phyloP scores from a whole-genome alignment of 2,329 filamentous ascomycete species.

The Fusarium austroafricanum region DNA sequence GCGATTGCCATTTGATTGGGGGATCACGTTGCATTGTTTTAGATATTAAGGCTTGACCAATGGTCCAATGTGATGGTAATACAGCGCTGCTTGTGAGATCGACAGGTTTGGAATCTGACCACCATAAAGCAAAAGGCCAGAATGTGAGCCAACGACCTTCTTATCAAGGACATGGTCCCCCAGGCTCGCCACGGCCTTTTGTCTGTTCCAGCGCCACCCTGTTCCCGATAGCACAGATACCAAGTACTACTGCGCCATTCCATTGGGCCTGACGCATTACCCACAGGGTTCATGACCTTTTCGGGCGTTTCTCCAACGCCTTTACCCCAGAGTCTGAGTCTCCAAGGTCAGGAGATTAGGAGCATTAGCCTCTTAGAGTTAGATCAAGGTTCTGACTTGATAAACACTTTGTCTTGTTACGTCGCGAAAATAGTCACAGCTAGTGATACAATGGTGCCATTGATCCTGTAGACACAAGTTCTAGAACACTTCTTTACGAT shows the following conservation, averaged over 20 bases:
- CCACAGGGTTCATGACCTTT: not conserved
- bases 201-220: conserved; percentile 17
- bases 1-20: not conserved
- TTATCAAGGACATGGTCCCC: conserved; percentile 21
- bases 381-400: not conserved
- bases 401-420: not conserved
- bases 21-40: not conserved
- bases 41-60: not conserved
- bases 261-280: not conserved
- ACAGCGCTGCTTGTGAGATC: not conserved
- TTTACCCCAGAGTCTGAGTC: conserved; percentile 25
- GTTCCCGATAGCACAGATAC: conserved; percentile 23
- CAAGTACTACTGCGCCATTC: not conserved
- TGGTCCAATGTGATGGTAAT: not conserved
- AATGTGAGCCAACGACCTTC: conserved; percentile 12
- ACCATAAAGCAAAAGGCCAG: conserved; percentile 1
- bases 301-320: not conserved
- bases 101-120: conserved; percentile 15
- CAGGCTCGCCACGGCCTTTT: conserved; percentile 17
- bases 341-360: conserved; percentile 1
- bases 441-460: not conserved
- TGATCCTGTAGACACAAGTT: not conserved
- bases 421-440: not conserved
- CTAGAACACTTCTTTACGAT: conserved; percentile 24
- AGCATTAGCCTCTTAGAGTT: not conserved